Percentiles rank a stretch among this genome's conserved stretches.
phyloP scores from a whole-genome alignment of 2,329 filamentous ascomycete genomes.

The Penicillium paneum region DNA sequence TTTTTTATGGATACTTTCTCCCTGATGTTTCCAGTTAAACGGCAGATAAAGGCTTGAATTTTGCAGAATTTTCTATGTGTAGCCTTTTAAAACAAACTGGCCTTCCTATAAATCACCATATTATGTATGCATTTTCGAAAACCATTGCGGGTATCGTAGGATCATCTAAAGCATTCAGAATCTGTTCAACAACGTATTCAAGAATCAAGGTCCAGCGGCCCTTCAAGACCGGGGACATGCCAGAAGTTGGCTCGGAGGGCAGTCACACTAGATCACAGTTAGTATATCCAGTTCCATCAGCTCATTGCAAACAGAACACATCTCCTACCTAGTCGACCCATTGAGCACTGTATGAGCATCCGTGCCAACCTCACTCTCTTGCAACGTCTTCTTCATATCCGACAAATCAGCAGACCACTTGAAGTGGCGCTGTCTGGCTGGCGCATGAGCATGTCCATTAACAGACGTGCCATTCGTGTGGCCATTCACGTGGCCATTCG shows the following conservation, averaged over 20 bases:
- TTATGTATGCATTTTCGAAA: constrained; percentile 13
- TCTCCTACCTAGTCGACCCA: constrained; percentile 69
- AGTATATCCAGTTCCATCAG: background rate
- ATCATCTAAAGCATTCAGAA: constrained; percentile 47
- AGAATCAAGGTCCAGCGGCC: constrained; percentile 65
- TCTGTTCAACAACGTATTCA: constrained; percentile 7
- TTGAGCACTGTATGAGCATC: constrained; percentile 88
- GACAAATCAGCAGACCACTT: constrained; percentile 83
- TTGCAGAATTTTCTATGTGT: no score
- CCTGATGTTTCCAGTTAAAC: no score
- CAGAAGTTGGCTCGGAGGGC: constrained; percentile 87
- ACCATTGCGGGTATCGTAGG: constrained; percentile 27
- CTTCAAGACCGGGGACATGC: constrained; percentile 63
- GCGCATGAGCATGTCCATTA: constrained; percentile 2
- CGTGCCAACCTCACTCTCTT: constrained; percentile 70
- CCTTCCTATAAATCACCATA: background rate
- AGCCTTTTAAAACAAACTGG: background rate
- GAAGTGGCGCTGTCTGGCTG: constrained; percentile 74
- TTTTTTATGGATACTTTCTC: no score
- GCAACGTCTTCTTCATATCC: constrained; percentile 80
- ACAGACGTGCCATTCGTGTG: background rate
- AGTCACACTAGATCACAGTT: constrained; percentile 64
- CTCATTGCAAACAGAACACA: background rate
- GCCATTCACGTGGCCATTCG: constrained; percentile 6
- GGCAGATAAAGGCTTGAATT: no score